Conservation (phyloP, 2,329 filamentous ascomycete genomes). For the Emericellopsis cladophorae region DNA sequence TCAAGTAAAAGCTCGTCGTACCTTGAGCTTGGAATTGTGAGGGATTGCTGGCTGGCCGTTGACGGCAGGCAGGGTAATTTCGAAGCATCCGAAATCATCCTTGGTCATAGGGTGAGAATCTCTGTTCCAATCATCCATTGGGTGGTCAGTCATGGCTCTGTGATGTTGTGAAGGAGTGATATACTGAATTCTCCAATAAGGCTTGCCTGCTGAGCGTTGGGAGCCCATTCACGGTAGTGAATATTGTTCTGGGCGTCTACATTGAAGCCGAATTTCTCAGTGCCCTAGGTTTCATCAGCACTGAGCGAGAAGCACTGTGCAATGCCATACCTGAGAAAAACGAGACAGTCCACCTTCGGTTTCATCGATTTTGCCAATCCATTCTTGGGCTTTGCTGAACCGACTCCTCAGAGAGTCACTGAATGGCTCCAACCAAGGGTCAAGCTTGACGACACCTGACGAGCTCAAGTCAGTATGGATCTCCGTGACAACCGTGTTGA, state of each 20-base stretch:
- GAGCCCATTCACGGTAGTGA: slow-evolving; percentile 90
- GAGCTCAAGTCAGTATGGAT: slow-evolving; percentile 3
- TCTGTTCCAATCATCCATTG: slow-evolving; percentile 70
- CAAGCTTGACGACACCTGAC: slow-evolving; percentile 71
- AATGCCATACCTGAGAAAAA: slow-evolving; percentile 61
- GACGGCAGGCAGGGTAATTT: slow-evolving; percentile 62
- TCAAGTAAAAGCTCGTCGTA: slow-evolving; percentile 19
- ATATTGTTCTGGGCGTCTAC: slow-evolving; percentile 75
- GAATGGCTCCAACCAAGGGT: slow-evolving; percentile 85
- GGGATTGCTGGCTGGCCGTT: slow-evolving; percentile 68
- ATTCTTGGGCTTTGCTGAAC: slow-evolving; percentile 68
- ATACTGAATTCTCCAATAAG: slow-evolving; percentile 91
- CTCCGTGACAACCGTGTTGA: not conserved
- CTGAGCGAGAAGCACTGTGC: not conserved
- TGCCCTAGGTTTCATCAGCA: slow-evolving; percentile 43
- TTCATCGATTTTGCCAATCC: slow-evolving; percentile 74
- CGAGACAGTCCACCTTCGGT: slow-evolving; percentile 82
- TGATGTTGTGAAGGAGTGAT: slow-evolving; percentile 12
- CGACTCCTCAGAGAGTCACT: slow-evolving; percentile 62
- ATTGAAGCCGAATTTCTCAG: slow-evolving; percentile 77
- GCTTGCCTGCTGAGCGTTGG: slow-evolving; percentile 72
- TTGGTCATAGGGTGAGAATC: slow-evolving; percentile 79
- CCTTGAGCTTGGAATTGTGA: slow-evolving; percentile 95
- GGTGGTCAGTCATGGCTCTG: slow-evolving; percentile 12
- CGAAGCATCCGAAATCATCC: slow-evolving; percentile 75